Evolutionary conservation across 306 rosid species (phyloP).

Genomic region (Prinsepia uniflora): DNA sequence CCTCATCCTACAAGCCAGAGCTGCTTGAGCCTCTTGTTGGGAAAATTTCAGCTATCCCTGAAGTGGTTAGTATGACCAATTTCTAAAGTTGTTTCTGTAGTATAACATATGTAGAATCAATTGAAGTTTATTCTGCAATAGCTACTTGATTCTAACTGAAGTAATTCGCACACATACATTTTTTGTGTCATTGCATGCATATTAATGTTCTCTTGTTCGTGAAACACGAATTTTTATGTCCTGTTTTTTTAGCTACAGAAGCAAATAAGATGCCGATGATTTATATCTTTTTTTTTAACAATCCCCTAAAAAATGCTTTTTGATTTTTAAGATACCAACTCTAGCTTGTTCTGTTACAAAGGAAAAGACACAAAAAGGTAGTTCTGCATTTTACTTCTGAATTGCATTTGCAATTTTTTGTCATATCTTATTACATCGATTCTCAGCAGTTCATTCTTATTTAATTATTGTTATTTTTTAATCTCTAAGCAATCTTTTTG

Average conservation of each 20-base stretch:
- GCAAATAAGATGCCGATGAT: neutral
- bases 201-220: neutral
- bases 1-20: conserved; percentile 77
- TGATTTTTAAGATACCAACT: neutral
- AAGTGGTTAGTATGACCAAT: conserved; percentile 70
- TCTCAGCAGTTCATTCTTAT: neutral
- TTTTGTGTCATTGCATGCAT: neutral
- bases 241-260: neutral
- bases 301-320: neutral
- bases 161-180: neutral
- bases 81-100: conserved; percentile 19
- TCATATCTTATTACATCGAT: neutral
- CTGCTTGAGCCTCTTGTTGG: conserved; percentile 65
- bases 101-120: neutral
- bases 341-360: neutral
- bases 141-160: neutral
- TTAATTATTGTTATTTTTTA: neutral
- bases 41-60: conserved; percentile 65
- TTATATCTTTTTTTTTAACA: neutral
- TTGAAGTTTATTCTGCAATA: neutral
- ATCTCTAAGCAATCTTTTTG: neutral
- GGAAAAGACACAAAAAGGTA: neutral
- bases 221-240: neutral
- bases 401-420: neutral
- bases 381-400: neutral